These are phyloP conservation scores for Wickerhamomyces chaumierensis DNA, from an alignment of 805 yeast species.

Conservation along the genomic window DNA sequence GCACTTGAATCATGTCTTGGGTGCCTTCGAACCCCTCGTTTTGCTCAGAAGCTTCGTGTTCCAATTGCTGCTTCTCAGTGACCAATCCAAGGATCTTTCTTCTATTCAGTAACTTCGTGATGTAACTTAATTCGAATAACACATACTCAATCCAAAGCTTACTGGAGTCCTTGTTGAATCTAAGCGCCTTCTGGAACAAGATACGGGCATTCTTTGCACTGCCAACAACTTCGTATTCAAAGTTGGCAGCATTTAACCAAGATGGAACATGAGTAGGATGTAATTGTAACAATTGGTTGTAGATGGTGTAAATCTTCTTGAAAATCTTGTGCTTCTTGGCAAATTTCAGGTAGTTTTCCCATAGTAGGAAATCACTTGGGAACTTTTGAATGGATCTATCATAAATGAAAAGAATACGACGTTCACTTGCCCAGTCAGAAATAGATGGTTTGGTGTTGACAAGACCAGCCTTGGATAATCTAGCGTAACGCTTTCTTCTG, in stretches of 20 bases:
- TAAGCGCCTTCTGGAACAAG: constrained; percentile 71
- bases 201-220: constrained; percentile 83
- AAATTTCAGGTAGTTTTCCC: constrained; percentile 67
- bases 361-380: constrained; percentile 65
- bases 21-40: constrained; percentile 20
- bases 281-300: constrained; percentile 65
- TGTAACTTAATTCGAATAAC: constrained; percentile 78
- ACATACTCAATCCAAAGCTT: constrained; percentile 79
- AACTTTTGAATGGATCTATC: constrained; percentile 74
- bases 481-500: constrained; percentile 54
- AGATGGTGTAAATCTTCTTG: constrained; percentile 62
- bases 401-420: constrained; percentile 71
- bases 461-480: constrained; percentile 46
- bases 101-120: constrained; percentile 74
- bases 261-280: constrained; percentile 88
- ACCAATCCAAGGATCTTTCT: constrained; percentile 72
- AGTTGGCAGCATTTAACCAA: constrained; percentile 92
- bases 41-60: constrained; percentile 26
- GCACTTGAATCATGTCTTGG: constrained; percentile 29
- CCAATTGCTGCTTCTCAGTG: constrained; percentile 59
- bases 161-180: constrained; percentile 67
- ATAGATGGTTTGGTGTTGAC: constrained; percentile 51
- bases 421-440: constrained; percentile 79
- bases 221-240: constrained; percentile 82
- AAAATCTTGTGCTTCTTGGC: constrained; percentile 59